phyloP scores from a whole-genome alignment of 1,284 basidiomycete genomes.

The Trametes hirsuta region DNA sequence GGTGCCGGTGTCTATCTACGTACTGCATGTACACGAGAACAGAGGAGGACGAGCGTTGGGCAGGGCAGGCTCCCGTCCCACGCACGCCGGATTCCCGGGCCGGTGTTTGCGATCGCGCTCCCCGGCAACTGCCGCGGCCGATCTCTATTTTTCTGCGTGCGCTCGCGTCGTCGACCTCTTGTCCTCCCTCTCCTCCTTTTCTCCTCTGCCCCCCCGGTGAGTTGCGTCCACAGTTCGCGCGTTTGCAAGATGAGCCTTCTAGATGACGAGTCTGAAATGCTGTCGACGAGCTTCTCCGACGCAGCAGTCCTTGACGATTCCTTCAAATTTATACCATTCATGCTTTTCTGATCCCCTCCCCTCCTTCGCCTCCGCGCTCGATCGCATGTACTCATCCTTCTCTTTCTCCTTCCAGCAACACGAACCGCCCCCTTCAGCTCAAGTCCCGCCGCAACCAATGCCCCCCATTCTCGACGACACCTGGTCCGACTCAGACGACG shows the following conservation, averaged over 20 bases:
- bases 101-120: neutral
- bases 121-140: neutral
- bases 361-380: slow-evolving; percentile 20
- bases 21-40: neutral
- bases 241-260: slow-evolving; percentile 61
- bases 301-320: slow-evolving; percentile 64
- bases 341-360: slow-evolving; percentile 71
- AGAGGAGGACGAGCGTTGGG: neutral
- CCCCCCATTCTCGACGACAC: slow-evolving; percentile 48
- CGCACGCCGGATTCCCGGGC: neutral
- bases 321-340: slow-evolving; percentile 78
- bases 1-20: neutral
- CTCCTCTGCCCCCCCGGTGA: slow-evolving; percentile 7
- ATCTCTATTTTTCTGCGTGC: neutral
- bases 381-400: slow-evolving; percentile 13
- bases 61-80: neutral
- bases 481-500: slow-evolving; percentile 81
- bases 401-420: neutral
- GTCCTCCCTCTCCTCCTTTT: neutral
- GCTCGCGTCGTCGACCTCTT: neutral
- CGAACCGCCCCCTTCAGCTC: too few relatives aligned
- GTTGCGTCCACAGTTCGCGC: slow-evolving; percentile 21
- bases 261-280: slow-evolving; percentile 90
- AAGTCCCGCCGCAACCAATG: slow-evolving; percentile 21
- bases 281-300: slow-evolving; percentile 63